Base-by-base conservation (phyloP, 805 yeast species). In the Wickerhamomyces queroliae region DNA sequence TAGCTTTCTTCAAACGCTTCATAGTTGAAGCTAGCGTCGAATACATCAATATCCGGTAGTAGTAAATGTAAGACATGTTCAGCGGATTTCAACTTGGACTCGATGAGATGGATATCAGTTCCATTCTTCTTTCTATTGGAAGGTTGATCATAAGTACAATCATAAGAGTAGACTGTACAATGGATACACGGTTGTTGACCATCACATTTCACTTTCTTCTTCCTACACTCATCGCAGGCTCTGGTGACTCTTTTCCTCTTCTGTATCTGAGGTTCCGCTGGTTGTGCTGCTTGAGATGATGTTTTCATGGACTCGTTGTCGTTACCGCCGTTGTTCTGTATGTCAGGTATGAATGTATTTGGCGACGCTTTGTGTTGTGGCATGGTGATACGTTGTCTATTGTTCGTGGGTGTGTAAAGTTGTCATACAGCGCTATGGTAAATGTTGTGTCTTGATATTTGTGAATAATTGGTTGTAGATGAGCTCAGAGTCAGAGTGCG, bases 111-210 rank as follows among this genome's bases (percentile, higher is more conserved):
- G 32, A 55, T 47, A 38, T 56, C 66, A 13, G 56, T 52, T 12
- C 46, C 47, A 2, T 50, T 44, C 35, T 53, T 76, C 52, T 74
- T 76, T 36, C 85, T 61, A 40, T 70, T 50, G 13, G 58, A 45
- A 9, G 58, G 57, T 39, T 85, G 89, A 52, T 84, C 86, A 58
- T 88, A 88, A 0, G 95, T 80, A 60, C 96, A 88, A 39, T 77
- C 83, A 59, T 82, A 84, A 19, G 83, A 76, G 59, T 86, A 86
- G 2, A 85, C 95, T 2, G 95, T 83, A 54, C 95, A 87, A 55
- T 82, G 88, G 25, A 81, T 78, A 59, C 89, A 83, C 2, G 89
- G 90, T 51, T 77, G 84, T 51, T 78, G 78, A 11, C 88, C 89
- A 52, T 82, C 89, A 59, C 91, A 83, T 54, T 80, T 81, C 41